A percentile compares a stretch with the other conserved stretches of the same genome.
Evolutionary conservation across 176 grass and related monocot species (phyloP).

Genomic region (Carex cristatella): DNA sequence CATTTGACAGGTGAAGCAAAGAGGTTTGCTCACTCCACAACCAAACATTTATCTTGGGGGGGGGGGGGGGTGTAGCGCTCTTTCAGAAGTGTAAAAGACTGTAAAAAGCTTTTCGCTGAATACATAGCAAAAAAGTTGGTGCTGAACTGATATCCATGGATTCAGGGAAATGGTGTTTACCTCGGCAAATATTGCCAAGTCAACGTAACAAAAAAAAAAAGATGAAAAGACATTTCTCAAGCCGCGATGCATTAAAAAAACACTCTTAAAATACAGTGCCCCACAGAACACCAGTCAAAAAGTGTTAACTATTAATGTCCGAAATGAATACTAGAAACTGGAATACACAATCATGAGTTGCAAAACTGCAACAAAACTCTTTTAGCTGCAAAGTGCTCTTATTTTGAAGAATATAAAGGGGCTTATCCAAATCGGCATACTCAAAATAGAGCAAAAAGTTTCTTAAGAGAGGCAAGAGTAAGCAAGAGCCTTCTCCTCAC

Average conservation of each 20-base stretch:
- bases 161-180: background rate
- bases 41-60: no score
- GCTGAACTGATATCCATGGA: background rate
- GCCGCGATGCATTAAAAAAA: background rate
- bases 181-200: background rate
- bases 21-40: no score
- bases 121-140: background rate
- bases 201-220: background rate
- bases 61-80: no score
- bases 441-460: background rate
- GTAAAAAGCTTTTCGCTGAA: background rate
- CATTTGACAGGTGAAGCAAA: no score
- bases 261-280: background rate
- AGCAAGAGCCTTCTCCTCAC: slow-evolving; percentile 85
- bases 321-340: background rate
- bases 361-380: slow-evolving; percentile 1
- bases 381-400: background rate
- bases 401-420: slow-evolving; percentile 16
- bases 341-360: background rate
- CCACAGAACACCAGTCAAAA: slow-evolving; percentile 10
- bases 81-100: no score
- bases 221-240: background rate
- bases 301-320: slow-evolving; percentile 1
- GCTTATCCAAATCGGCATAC: background rate
- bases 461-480: slow-evolving; percentile 81